Evolutionary conservation across 768 basidiomycete species (phyloP).

Genomic region (Trametes punicea): DNA sequence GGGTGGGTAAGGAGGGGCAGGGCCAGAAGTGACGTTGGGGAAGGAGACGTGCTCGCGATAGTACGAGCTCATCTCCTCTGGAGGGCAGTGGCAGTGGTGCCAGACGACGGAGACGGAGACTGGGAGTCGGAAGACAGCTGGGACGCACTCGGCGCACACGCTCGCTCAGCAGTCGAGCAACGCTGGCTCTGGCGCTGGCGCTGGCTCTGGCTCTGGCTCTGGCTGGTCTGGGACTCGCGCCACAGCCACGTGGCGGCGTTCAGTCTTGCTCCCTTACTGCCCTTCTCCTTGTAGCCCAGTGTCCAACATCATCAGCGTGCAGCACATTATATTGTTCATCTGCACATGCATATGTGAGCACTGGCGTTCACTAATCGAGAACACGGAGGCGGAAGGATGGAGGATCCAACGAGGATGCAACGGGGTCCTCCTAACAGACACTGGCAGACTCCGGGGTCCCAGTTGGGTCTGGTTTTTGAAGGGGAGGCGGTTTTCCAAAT

Average conservation of each 20-base stretch:
- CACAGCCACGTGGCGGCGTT: conserved; percentile 14
- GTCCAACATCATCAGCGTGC: too few species aligned
- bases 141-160: background rate
- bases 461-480: conserved; percentile 2
- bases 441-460: conserved; percentile 6
- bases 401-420: background rate
- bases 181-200: background rate
- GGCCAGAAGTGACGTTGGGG: conserved; percentile 12
- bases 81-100: conserved; percentile 5
- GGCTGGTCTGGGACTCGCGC: background rate
- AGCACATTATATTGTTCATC: too few species aligned
- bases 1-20: conserved; percentile 6
- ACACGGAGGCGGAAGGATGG: too few species aligned
- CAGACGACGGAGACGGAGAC: background rate
- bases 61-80: conserved; percentile 17
- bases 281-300: background rate
- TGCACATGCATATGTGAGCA: too few species aligned
- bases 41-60: conserved; percentile 21
- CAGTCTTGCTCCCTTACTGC: background rate
- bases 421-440: conserved; percentile 10
- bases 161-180: background rate
- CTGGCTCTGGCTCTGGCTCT: background rate
- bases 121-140: conserved; percentile 4
- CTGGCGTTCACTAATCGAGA: too few species aligned
- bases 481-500: background rate